Base-by-base conservation (phyloP, 495 filamentous ascomycete species). In the Darksidea phi region DNA sequence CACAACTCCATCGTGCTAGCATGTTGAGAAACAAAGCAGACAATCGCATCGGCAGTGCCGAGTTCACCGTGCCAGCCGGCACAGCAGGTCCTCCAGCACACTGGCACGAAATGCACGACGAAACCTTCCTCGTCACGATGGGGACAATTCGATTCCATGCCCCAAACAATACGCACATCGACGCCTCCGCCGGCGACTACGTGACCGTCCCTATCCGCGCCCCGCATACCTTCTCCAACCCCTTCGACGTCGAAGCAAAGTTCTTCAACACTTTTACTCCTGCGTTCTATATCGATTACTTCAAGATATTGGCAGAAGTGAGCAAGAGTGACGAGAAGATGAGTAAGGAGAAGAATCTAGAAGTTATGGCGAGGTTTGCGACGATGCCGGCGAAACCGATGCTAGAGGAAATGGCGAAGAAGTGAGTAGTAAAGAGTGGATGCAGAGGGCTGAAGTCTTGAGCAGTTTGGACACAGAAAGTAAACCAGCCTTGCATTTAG, bases 201-300 rank as follows among this genome's bases (percentile, higher is more conserved):
- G 78, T 82, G 66, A 75, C 76, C 1, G 77, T 85, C 13, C 78
- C 78, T 12, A 75, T 75, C 23, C 67, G 79, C 11, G 77, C 77
- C 34, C 73, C 80, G 23, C 78, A 82, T 59, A 80, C 77, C n/a
- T 81, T 83, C 68, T 77, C 71, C 54, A 82, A 84, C 54, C 76
- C 78, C 28, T 77, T 73, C 17, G 77, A 80, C 20, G 80, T 79
- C 56, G 79, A 80, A 53, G 75, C 76, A 26, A 75, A 74, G 69
- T 79, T 82, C 66, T 79, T 81, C 67, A 83, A 80, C 70, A 83
- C 78, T 2, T 78, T 75, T 49, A 83, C 80, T 58, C 82, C 80
- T 20, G 73, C 74, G 36, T 79, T 77, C 67, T 78, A 77, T 71
- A 75, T 81, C 60, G 76, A 78, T 42, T 78, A 81, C 64, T 76